Conservation (phyloP, 345 rosid species). For the Excoecaria cochinchinensis region DNA sequence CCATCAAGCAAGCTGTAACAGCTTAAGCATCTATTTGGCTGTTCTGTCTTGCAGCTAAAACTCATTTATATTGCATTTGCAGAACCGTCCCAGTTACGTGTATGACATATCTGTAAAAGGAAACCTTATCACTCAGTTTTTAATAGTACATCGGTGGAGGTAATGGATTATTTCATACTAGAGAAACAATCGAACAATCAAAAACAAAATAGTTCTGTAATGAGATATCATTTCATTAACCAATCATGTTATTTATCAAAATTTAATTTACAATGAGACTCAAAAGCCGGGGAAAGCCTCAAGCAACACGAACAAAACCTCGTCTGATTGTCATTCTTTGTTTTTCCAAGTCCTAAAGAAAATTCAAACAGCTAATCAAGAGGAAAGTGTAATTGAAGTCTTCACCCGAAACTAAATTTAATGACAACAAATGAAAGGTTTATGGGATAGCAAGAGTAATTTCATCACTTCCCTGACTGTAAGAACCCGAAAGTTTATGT, state of each 20-base stretch:
- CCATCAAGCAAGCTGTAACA: background rate
- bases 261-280: background rate
- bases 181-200: background rate
- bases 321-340: background rate
- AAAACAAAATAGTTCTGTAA: background rate
- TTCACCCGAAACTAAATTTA: too few species aligned
- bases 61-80: background rate
- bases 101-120: background rate
- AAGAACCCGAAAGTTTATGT: background rate
- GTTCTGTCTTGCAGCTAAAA: background rate
- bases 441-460: background rate
- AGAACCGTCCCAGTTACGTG: background rate
- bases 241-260: background rate
- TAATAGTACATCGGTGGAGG: background rate
- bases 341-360: background rate
- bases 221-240: background rate
- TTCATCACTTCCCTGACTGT: background rate
- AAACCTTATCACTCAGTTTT: background rate
- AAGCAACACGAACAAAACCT: background rate
- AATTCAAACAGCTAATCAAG: background rate
- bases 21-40: background rate
- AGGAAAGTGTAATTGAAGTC: background rate
- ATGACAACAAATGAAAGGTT: background rate
- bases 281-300: background rate
- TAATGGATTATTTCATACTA: background rate